Percentiles rank a stretch among this genome's conserved stretches.
These are phyloP conservation scores for Pythium dissotocum DNA, from an alignment of 352 stramenopile genomes.

Conservation along the genomic window DNA sequence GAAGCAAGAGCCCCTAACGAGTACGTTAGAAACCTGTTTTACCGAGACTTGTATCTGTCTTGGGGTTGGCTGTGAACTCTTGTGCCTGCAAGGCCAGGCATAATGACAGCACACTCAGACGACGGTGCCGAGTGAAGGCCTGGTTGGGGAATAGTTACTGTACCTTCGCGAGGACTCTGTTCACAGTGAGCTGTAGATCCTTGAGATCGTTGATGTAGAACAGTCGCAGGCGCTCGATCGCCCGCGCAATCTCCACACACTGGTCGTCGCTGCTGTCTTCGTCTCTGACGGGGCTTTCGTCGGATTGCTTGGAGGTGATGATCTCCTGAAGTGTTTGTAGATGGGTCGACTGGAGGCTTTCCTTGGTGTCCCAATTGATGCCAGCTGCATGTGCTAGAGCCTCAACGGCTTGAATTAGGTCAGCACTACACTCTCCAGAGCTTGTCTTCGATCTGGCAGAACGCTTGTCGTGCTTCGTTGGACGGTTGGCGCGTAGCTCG, in stretches of 20 bases:
- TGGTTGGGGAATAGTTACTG: background rate
- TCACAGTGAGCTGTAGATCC: background rate
- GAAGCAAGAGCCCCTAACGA: background rate
- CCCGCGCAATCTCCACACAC: background rate
- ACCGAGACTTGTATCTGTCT: background rate
- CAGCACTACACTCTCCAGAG: background rate
- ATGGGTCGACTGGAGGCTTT: background rate
- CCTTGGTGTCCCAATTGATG: background rate
- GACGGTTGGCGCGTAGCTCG: background rate
- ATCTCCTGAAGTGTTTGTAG: background rate
- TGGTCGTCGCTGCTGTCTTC: background rate
- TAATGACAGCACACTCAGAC: too few relatives aligned
- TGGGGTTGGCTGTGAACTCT: background rate
- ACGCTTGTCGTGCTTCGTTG: background rate
- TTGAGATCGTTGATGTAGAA: background rate
- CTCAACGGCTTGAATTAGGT: background rate
- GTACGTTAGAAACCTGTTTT: background rate
- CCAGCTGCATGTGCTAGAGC: background rate
- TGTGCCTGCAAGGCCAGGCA: background rate
- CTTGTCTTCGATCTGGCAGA: background rate
- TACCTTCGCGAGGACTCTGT: background rate
- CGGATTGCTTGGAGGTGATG: too few relatives aligned
- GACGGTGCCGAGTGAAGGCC: too few relatives aligned
- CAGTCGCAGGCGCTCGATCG: background rate
- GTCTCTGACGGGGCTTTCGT: too few relatives aligned